A percentile compares a stretch with the other conserved stretches of the same genome.
phyloP scores from a whole-genome alignment of 768 basidiomycete species.

The Mycena rebaudengoi region DNA sequence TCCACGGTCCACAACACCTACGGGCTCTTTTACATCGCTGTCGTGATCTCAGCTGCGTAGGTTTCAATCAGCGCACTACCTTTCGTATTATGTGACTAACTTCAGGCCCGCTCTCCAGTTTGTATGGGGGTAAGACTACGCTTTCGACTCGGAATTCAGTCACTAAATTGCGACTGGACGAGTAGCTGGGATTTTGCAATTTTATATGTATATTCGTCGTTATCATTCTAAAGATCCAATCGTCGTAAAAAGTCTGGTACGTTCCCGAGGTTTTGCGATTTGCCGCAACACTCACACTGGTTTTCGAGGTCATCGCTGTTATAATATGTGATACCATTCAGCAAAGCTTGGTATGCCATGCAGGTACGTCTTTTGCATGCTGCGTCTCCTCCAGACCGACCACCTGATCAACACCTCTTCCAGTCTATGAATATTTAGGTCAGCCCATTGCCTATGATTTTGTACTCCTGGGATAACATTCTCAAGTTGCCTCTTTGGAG shows the following conservation, averaged over 20 bases:
- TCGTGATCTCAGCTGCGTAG: constrained; percentile 9
- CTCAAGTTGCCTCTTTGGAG: constrained; percentile 3
- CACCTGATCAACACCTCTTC: background rate
- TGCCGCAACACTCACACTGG: background rate
- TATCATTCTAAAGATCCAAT: constrained; percentile 16
- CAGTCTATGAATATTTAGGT: constrained; percentile 24
- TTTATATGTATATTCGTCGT: constrained; percentile 27
- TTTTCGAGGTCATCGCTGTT: constrained; percentile 17
- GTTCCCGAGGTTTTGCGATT: background rate
- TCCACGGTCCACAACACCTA: constrained; percentile 21
- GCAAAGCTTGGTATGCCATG: constrained; percentile 14
- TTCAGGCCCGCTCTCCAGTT: background rate
- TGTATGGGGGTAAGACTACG: constrained; percentile 21
- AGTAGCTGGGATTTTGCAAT: constrained; percentile 22
- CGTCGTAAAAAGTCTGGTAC: constrained; percentile 8
- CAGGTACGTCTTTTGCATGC: background rate
- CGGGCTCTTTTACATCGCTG: constrained; percentile 15
- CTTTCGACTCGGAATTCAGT: background rate
- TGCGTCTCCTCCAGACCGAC: background rate
- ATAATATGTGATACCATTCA: constrained; percentile 21
- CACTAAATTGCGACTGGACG: background rate
- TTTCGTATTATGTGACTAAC: too few species aligned
- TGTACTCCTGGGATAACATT: background rate
- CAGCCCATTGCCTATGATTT: too few species aligned
- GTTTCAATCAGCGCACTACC: background rate